These are phyloP conservation scores for Blastobotrys buckinghamii DNA, from an alignment of 1,139 yeast genomes.

Conservation along the genomic window DNA sequence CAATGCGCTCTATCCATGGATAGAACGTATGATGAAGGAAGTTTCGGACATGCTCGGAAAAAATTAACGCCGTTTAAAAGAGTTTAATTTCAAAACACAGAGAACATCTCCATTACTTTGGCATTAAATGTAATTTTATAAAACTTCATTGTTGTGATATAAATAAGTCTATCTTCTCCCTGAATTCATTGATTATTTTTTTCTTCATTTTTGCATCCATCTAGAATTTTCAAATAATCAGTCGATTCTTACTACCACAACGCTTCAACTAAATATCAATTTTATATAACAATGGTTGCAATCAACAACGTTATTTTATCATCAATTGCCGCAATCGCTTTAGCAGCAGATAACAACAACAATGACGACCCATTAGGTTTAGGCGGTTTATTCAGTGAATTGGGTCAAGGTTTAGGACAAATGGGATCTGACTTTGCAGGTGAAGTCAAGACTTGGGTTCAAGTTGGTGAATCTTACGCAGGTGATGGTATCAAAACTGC, in stretches of 20 bases:
- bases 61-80: no score
- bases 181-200: background rate
- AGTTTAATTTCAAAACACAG: no score
- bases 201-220: background rate
- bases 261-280: background rate
- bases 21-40: no score
- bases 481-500: constrained; percentile 11
- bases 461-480: constrained; percentile 12
- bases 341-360: background rate
- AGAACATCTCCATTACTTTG: no score
- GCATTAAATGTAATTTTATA: no score
- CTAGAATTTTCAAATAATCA: no score
- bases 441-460: constrained; percentile 6
- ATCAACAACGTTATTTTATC: background rate
- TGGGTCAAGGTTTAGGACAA: constrained; percentile 6
- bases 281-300: background rate
- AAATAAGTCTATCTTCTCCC: no score
- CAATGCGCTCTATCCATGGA: no score
- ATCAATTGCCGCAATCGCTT: background rate
- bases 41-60: no score
- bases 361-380: background rate
- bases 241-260: no score
- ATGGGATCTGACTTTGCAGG: constrained; percentile 4
- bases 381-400: constrained; percentile 4
- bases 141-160: no score